Conservation (phyloP, 2,329 filamentous ascomycete genomes). For the Paecilomyces sp. region DNA sequence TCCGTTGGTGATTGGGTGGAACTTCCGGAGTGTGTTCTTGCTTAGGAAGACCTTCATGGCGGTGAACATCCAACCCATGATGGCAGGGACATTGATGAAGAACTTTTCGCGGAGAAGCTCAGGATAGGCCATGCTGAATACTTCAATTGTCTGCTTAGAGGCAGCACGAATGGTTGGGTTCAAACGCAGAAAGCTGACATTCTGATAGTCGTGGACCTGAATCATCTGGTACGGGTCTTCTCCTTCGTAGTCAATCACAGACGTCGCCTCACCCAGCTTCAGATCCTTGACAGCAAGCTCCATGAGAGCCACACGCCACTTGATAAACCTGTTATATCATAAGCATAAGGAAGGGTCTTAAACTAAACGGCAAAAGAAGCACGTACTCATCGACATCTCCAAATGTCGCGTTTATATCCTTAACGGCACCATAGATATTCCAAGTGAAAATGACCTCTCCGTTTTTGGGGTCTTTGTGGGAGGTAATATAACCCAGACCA, state of each 20-base stretch:
- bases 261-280: slow-evolving; percentile 61
- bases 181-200: slow-evolving; percentile 77
- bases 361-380: background rate
- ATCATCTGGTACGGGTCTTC: slow-evolving; percentile 82
- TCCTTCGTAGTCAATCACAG: slow-evolving; percentile 55
- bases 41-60: slow-evolving; percentile 70
- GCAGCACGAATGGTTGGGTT: slow-evolving; percentile 69
- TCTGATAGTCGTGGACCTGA: slow-evolving; percentile 90
- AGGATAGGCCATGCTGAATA: slow-evolving; percentile 77
- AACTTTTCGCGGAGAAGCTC: slow-evolving; percentile 87
- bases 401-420: slow-evolving; percentile 74
- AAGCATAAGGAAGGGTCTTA: slow-evolving; percentile 1
- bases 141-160: slow-evolving; percentile 71
- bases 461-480: slow-evolving; percentile 51
- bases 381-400: slow-evolving; percentile 72
- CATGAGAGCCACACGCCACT: slow-evolving; percentile 87
- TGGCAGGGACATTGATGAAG: slow-evolving; percentile 84
- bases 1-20: slow-evolving; percentile 71
- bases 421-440: slow-evolving; percentile 88
- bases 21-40: slow-evolving; percentile 68
- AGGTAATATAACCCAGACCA: slow-evolving; percentile 72
- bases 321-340: slow-evolving; percentile 60
- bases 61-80: slow-evolving; percentile 83
- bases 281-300: slow-evolving; percentile 74
- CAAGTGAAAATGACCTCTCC: slow-evolving; percentile 65